These are phyloP conservation scores for Sonneratia alba DNA, from an alignment of 345 rosid genomes.

Conservation along the genomic window DNA sequence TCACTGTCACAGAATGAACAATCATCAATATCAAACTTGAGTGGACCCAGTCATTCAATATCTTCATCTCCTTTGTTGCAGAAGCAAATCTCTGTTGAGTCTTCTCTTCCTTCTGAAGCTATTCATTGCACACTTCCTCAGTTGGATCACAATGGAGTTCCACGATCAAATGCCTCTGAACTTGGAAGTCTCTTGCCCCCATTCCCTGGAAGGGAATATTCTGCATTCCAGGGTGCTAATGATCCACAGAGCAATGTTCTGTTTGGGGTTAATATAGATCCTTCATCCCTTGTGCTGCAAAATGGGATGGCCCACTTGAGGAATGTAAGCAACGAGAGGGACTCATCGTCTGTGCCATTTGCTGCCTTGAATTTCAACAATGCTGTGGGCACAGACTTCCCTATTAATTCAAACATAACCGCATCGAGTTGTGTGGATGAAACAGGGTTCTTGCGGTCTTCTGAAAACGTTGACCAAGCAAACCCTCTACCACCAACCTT, in stretches of 20 bases:
- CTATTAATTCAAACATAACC: slow-evolving; percentile 34
- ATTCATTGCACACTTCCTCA: slow-evolving; percentile 22
- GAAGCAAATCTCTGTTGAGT: slow-evolving; percentile 22
- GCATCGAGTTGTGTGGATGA: slow-evolving; percentile 47
- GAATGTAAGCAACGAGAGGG: slow-evolving; percentile 26
- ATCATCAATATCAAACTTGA: slow-evolving; percentile 22
- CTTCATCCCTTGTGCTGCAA: slow-evolving; percentile 34
- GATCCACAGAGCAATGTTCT: slow-evolving; percentile 35
- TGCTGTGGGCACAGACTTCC: slow-evolving; percentile 27
- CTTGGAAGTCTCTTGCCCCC: slow-evolving; percentile 29
- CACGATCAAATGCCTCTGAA: slow-evolving; percentile 25
- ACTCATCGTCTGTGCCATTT: slow-evolving; percentile 25
- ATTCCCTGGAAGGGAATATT: slow-evolving; percentile 37
- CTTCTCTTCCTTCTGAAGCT: slow-evolving; percentile 17
- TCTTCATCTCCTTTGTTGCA: slow-evolving; percentile 19
- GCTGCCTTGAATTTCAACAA: slow-evolving; percentile 23
- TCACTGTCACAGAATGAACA: slow-evolving; percentile 24
- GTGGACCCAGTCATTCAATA: slow-evolving; percentile 16
- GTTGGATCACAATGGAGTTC: slow-evolving; percentile 28
- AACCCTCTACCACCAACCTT: slow-evolving; percentile 34
- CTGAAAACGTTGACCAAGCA: slow-evolving; percentile 37
- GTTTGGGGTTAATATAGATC: slow-evolving; percentile 40
- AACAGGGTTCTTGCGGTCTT: slow-evolving; percentile 42
- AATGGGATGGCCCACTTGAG: slow-evolving; percentile 29
- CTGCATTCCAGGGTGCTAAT: slow-evolving; percentile 25